phyloP scores from a whole-genome alignment of 2,329 filamentous ascomycete genomes.

The Colletotrichum incanum region DNA sequence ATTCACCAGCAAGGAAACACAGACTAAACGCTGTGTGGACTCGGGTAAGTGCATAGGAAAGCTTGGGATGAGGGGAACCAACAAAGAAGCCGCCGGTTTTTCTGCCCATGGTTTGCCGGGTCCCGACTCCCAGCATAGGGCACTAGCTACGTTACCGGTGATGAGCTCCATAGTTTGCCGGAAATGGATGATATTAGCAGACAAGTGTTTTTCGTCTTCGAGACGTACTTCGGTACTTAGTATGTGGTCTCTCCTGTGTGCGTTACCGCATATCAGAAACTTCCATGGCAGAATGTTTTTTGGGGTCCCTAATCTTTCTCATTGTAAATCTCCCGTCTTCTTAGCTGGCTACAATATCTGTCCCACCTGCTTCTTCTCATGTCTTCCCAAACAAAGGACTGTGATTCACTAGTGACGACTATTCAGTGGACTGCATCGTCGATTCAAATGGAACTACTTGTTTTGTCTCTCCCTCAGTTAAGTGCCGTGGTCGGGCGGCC shows the following conservation, averaged over 20 bases:
- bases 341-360: no score
- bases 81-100: slow-evolving; percentile 2
- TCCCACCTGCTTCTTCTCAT: neutral
- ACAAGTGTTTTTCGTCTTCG: neutral
- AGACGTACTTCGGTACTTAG: neutral
- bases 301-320: neutral
- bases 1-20: neutral
- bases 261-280: neutral
- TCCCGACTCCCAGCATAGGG: neutral
- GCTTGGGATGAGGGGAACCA: neutral
- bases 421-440: slow-evolving; percentile 27
- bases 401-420: neutral
- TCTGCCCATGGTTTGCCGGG: slow-evolving; percentile 2
- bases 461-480: neutral
- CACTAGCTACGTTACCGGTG: neutral
- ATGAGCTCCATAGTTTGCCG: neutral
- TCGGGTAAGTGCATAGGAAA: neutral
- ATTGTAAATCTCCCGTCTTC: no score
- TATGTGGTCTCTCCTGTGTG: neutral
- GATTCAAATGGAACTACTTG: slow-evolving; percentile 15
- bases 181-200: neutral
- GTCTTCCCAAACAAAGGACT: no score
- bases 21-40: neutral
- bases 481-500: neutral
- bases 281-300: neutral